Evolutionary conservation across 1,284 basidiomycete genomes (phyloP).

Genomic region (Apiotrichum akiyoshidainum): DNA sequence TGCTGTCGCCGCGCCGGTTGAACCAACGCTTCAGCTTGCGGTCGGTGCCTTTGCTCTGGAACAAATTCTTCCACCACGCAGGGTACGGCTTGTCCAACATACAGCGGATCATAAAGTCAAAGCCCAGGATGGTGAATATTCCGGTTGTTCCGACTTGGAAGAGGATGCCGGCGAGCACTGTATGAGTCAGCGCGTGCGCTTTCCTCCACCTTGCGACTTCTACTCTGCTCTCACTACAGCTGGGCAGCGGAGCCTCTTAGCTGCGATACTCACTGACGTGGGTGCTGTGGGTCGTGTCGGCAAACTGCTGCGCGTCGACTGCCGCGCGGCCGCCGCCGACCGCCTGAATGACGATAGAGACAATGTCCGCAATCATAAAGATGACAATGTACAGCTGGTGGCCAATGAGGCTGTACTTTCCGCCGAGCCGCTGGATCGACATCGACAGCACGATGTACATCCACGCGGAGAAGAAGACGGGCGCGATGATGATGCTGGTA

Average conservation of each 20-base stretch:
- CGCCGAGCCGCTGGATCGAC: slow-evolving; percentile 43
- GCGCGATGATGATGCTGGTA: slow-evolving; percentile 43
- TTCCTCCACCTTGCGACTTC: too few species aligned
- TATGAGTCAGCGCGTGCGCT: not conserved
- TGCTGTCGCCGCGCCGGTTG: too few species aligned
- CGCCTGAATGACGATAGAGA: slow-evolving; percentile 50
- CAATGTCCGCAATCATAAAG: slow-evolving; percentile 48
- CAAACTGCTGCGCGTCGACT: slow-evolving; percentile 20
- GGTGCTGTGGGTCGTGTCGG: slow-evolving; percentile 22
- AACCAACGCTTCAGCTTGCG: not conserved
- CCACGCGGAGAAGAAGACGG: slow-evolving; percentile 47
- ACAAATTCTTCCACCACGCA: not conserved
- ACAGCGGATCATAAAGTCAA: slow-evolving; percentile 38
- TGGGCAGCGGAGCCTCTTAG: not conserved
- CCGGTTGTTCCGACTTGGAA: slow-evolving; percentile 45
- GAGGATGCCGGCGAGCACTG: slow-evolving; percentile 49
- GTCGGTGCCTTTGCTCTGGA: too few species aligned
- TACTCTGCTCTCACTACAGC: not conserved
- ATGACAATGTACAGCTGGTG: slow-evolving; percentile 43
- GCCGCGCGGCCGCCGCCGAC: slow-evolving; percentile 50
- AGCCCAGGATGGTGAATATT: slow-evolving; percentile 36
- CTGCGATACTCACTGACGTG: slow-evolving; percentile 22
- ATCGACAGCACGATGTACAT: slow-evolving; percentile 46
- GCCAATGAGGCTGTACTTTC: slow-evolving; percentile 41
- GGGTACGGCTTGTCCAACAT: slow-evolving; percentile 25